Evolutionary conservation across 2,329 filamentous ascomycete genomes (phyloP), one percentile per base, ranked within the genome.

Genomic region (Beauveria varroae): DNA sequence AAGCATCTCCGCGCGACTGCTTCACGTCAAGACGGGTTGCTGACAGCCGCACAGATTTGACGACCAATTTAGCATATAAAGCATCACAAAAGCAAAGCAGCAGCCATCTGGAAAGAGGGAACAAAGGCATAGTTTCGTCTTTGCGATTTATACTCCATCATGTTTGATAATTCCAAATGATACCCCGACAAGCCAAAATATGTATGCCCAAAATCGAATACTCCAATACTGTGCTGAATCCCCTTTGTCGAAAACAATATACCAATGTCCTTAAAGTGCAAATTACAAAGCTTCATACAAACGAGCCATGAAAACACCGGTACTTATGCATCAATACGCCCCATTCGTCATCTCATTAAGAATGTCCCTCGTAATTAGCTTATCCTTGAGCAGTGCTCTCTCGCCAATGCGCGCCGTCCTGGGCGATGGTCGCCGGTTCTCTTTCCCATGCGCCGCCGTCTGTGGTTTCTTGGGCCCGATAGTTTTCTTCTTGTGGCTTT

Each of bases 281-380:
- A 43, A 59, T 26, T 7, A 14, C 12, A 52, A 60, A 40, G n/a
- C 49, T n/a, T 22, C 40, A 22, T 4, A 41, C 37, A 50, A 61
- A 62, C 8, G 3, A 59, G 41, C 10, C 51, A 24, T 20, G 22
- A 26, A 61, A 57, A 62, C 56, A 37, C 62, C 51, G 34, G 6
- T 34, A 43, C 46, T 41, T 50, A 59, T 62, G 65, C 63, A 52
- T 63, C 66, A 74, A 69, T 73, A 77, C 68, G 70, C 75, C 66
- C 76, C 76, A 62, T 77, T 74, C 58, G 75, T 80, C 75, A 86
- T 78, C 65, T 92, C 90, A 74, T 95, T 91, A 67, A 92, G 78
- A 65, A 96, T 86, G 78, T 93, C 88, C 70, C 84, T 83, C 69
- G 93, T 79, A 60, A 96, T 81, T 41, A 86, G 83, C 68, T 86